These are phyloP conservation scores for Pseudocohnilembus persalinus DNA, from an alignment of 169 alveolate genomes.

Conservation along the genomic window DNA sequence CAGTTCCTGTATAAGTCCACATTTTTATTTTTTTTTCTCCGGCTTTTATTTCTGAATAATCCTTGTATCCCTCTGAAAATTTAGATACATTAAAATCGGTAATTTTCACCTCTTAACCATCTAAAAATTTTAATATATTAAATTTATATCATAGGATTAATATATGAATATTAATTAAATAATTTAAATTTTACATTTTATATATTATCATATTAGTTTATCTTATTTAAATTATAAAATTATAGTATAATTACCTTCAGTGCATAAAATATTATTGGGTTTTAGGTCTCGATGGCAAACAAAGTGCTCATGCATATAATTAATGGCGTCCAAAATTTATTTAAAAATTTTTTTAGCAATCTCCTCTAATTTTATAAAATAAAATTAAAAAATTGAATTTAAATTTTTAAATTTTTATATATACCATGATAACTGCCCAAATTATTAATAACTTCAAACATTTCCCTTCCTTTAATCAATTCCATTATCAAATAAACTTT, in stretches of 20 bases:
- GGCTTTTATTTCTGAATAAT: not conserved
- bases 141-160: not conserved
- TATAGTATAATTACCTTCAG: conserved; percentile 30
- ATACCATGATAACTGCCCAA: conserved; percentile 55
- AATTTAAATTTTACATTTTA: no score
- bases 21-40: conserved; percentile 33
- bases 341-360: conserved; percentile 71
- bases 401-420: not conserved
- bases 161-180: no score
- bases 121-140: not conserved
- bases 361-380: conserved; percentile 47
- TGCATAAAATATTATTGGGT: conserved; percentile 70
- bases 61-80: conserved; percentile 38
- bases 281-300: conserved; percentile 81
- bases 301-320: conserved; percentile 67
- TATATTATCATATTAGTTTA: no score
- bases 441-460: conserved; percentile 70
- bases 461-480: conserved; percentile 69
- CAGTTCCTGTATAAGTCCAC: conserved; percentile 79
- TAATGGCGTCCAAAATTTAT: conserved; percentile 67
- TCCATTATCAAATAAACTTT: conserved; percentile 71
- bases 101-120: conserved; percentile 47
- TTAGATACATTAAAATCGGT: conserved; percentile 64
- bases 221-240: no score
- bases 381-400: not conserved